phyloP scores from a whole-genome alignment of 2,329 filamentous ascomycete genomes.

The Tothia fuscella region DNA sequence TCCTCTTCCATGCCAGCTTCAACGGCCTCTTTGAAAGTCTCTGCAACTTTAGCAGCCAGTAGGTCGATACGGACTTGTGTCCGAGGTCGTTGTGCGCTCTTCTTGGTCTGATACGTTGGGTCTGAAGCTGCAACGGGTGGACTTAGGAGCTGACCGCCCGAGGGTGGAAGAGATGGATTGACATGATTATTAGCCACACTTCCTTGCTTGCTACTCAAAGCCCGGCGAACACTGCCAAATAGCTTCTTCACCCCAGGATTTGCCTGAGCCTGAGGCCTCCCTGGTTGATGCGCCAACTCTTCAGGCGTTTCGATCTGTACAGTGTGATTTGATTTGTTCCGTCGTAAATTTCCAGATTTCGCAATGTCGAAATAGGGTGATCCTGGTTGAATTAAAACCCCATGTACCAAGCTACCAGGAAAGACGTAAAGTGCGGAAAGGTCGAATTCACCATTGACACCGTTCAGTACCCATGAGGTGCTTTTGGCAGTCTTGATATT shows the following conservation, averaged over 20 bases:
- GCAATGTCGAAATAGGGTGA: constrained; percentile 62
- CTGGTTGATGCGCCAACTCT: too few species aligned
- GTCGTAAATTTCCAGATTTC: constrained; percentile 16
- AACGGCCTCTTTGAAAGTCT: constrained; percentile 68
- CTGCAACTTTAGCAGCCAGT: constrained; percentile 64
- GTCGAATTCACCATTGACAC: constrained; percentile 28
- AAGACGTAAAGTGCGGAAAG: constrained; percentile 50
- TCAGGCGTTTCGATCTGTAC: constrained; percentile 11
- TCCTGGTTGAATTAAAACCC: constrained; percentile 69
- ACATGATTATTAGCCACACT: not conserved
- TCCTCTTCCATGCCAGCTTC: constrained; percentile 33
- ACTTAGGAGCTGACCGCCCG: not conserved
- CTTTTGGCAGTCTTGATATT: constrained; percentile 24
- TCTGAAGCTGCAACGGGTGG: not conserved
- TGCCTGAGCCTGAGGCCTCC: constrained; percentile 31
- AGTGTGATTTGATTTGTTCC: constrained; percentile 21
- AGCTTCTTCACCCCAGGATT: constrained; percentile 70
- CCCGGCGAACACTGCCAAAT: constrained; percentile 74
- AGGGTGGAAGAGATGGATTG: not conserved
- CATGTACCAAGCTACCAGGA: constrained; percentile 75
- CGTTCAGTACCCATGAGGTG: constrained; percentile 1
- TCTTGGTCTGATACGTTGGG: not conserved
- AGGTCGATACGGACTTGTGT: constrained; percentile 61
- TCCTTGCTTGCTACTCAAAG: constrained; percentile 50
- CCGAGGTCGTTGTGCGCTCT: constrained; percentile 9